Conservation (phyloP, 2,329 filamentous ascomycete species). For the Alternaria metachromatica region DNA sequence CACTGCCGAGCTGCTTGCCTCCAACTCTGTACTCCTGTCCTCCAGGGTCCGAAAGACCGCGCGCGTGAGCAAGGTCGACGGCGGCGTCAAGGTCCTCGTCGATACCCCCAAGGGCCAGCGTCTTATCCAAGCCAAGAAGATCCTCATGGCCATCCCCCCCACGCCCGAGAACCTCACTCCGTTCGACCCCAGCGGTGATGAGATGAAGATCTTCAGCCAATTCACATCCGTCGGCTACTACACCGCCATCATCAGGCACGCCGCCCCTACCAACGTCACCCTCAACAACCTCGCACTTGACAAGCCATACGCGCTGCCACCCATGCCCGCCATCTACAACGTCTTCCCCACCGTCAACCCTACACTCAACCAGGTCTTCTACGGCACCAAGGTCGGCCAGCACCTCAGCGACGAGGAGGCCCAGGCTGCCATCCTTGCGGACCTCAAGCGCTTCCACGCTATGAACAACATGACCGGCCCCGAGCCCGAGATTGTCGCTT, state of each 20-base stretch:
- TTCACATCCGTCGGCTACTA: conserved; percentile 51
- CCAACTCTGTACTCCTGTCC: conserved; percentile 16
- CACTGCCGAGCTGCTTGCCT: conserved; percentile 10
- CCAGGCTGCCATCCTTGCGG: conserved; percentile 23
- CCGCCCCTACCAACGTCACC: conserved; percentile 37
- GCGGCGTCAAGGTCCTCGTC: conserved; percentile 15
- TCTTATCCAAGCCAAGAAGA: conserved; percentile 48
- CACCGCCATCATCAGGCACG: conserved; percentile 48
- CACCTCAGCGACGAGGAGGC: conserved; percentile 20
- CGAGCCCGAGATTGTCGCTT: conserved; percentile 27
- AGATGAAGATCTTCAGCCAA: conserved; percentile 48
- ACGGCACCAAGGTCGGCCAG: conserved; percentile 17
- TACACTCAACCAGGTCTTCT: conserved; percentile 20
- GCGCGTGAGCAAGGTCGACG: conserved; percentile 6
- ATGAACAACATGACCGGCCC: conserved; percentile 6
- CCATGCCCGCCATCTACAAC: conserved; percentile 40
- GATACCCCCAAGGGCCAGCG: conserved; percentile 21
- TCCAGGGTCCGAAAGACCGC: conserved; percentile 37
- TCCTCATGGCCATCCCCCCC: conserved; percentile 54
- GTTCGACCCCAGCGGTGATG: conserved; percentile 47
- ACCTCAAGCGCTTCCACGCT: conserved; percentile 16
- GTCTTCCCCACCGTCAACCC: conserved; percentile 28
- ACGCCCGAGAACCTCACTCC: conserved; percentile 40
- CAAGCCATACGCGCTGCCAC: conserved; percentile 38
- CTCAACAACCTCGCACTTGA: conserved; percentile 36